Evolutionary conservation across 2,329 filamentous ascomycete genomes (phyloP).

Genomic region (Corynespora cassiicola): DNA sequence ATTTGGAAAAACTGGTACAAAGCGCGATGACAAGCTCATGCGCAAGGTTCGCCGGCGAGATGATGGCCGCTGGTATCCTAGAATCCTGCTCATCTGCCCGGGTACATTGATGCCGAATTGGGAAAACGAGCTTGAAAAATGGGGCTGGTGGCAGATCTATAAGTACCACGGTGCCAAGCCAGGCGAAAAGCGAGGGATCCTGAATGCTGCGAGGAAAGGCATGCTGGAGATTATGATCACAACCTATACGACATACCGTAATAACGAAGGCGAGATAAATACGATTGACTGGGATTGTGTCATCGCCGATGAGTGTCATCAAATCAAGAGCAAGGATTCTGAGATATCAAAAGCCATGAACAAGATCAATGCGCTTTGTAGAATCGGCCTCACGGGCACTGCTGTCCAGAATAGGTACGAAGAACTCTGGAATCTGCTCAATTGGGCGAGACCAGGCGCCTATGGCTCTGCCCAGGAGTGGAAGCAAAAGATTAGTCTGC

Average conservation of each 20-base stretch:
- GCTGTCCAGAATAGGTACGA: conserved; percentile 98
- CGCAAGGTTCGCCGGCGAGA: conserved; percentile 75
- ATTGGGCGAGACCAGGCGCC: conserved; percentile 90
- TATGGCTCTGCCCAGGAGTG: conserved; percentile 75
- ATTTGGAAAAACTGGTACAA: conserved; percentile 92
- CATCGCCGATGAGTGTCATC: conserved; percentile 92
- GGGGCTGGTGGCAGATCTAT: conserved; percentile 96
- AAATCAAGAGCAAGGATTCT: conserved; percentile 79
- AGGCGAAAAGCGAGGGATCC: conserved; percentile 70
- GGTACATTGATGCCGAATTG: conserved; percentile 90
- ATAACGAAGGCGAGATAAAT: conserved; percentile 80
- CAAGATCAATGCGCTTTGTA: conserved; percentile 86
- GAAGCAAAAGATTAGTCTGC: conserved; percentile 78
- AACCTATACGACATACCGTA: conserved; percentile 86
- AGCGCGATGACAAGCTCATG: conserved; percentile 85
- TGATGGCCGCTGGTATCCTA: conserved; percentile 76
- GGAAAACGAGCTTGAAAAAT: conserved; percentile 82
- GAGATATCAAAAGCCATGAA: conserved; percentile 87
- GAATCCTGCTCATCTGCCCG: conserved; percentile 84
- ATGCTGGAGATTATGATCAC: conserved; percentile 91
- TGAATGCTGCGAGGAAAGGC: conserved; percentile 76
- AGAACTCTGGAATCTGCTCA: conserved; percentile 92
- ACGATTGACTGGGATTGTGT: conserved; percentile 91
- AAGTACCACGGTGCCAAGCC: conserved; percentile 75
- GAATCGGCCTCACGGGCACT: conserved; percentile 92